phyloP scores from a whole-genome alignment of 805 yeast species.

The Ogataea salicorniae region DNA sequence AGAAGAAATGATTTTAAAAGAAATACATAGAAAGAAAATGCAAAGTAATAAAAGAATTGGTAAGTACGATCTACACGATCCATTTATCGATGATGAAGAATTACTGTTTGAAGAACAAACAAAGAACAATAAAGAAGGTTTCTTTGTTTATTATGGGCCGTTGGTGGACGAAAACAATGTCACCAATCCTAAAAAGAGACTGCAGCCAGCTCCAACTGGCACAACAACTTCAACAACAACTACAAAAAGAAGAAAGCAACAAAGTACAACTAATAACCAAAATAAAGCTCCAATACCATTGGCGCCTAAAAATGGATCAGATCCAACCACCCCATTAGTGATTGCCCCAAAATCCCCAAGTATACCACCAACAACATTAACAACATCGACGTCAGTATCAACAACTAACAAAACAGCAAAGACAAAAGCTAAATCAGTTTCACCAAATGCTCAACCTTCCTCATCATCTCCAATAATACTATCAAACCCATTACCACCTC shows the following conservation, averaged over 20 bases:
- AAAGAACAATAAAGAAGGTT: constrained; percentile 90
- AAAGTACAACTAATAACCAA: neutral
- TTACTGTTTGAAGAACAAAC: constrained; percentile 89
- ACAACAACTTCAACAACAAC: neutral
- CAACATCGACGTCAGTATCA: neutral
- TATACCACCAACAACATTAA: neutral
- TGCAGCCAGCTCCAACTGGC: constrained; percentile 1
- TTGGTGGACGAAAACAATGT: constrained; percentile 52
- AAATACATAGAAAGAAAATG: constrained; percentile 35
- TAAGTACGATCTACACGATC: constrained; percentile 87
- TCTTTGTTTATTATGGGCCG: constrained; percentile 93
- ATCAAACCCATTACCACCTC: neutral
- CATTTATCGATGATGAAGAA: constrained; percentile 94
- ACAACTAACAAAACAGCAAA: too few relatives aligned
- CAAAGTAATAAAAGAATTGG: constrained; percentile 71
- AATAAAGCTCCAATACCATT: neutral
- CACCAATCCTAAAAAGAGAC: constrained; percentile 7
- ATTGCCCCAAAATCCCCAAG: neutral
- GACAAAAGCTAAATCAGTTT: too few relatives aligned
- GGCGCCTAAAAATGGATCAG: neutral
- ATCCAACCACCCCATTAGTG: neutral
- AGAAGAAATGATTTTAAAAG: constrained; percentile 27
- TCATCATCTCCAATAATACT: too few relatives aligned
- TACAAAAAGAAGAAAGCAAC: constrained; percentile 1
- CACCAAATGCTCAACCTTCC: too few relatives aligned